Evolutionary conservation across 192 early-diverging fungal genomes (phyloP).

Genomic region (Mortierella alpina): DNA sequence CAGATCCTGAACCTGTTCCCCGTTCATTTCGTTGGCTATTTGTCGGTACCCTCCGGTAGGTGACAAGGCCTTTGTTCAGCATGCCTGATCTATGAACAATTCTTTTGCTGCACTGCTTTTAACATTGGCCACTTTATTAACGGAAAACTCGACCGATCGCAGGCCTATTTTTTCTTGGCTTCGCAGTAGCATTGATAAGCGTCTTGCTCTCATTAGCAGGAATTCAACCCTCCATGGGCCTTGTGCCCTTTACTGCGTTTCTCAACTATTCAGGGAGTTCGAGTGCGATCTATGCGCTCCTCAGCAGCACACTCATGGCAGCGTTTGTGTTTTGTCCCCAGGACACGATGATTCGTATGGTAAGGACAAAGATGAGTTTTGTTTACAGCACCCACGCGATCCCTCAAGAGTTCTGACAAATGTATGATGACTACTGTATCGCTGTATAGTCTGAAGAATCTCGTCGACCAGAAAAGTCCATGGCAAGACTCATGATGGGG

Average conservation of each 20-base stretch:
- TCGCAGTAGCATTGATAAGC: conserved; percentile 27
- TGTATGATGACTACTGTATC: neutral
- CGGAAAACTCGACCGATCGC: neutral
- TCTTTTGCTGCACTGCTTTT: too few species aligned
- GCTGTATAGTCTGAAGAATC: conserved; percentile 30
- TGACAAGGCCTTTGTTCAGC: neutral
- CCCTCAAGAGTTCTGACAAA: neutral
- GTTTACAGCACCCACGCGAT: neutral
- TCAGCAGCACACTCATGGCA: conserved; percentile 39
- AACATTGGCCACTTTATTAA: neutral
- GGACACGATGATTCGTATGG: conserved; percentile 40
- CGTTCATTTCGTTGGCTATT: conserved; percentile 17
- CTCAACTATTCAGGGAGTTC: conserved; percentile 43
- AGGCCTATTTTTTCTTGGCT: conserved; percentile 14
- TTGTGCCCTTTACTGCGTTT: conserved; percentile 41
- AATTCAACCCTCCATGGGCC: conserved; percentile 4
- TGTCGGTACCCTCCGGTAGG: conserved; percentile 28
- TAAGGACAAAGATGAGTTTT: neutral
- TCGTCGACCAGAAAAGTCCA: conserved; percentile 14
- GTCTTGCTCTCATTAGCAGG: conserved; percentile 22
- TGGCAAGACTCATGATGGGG: conserved; percentile 15
- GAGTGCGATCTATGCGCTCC: conserved; percentile 22
- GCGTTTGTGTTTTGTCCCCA: conserved; percentile 47
- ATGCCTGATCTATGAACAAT: too few species aligned
- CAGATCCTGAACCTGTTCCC: conserved; percentile 34